Base-by-base conservation (phyloP, 441 rosid species). In the Manihot esculenta region DNA sequence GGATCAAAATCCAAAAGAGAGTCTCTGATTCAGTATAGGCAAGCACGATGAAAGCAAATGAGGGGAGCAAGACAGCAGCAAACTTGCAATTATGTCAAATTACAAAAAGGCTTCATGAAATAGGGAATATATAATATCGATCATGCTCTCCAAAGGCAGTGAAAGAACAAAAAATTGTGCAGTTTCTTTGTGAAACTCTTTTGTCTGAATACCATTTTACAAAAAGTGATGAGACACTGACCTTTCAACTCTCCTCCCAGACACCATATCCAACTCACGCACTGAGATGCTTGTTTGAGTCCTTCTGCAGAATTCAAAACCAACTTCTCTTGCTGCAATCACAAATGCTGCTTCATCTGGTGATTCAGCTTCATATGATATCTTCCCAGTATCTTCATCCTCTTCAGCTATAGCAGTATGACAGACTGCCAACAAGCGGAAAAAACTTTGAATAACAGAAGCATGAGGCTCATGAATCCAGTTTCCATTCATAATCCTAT, bases 301-400 rank as follows among this genome's bases (percentile, higher is more conserved):
- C 81, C 99, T 86, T 62, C 80, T 75, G 62, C 69, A 91, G 79
- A 93, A 93, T 79, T 89, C 94, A 78, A 95, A 95, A 66, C 98
- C 99, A 69, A 93, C 84, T 81, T 95, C 99, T 66, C 93, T 85
- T 9, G 99, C 98, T 24, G 96, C 99, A 79, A 93, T 85, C 72
- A 93, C 95, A 60, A 95, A 95, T 41, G 98, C 95, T 62, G 98
- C 93, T 84, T 95, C 99, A 66, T 95, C 98, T 15, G 99, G 99
- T 62, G 99, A 95, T 74, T 95, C 99, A 54, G 99, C 99, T 83
- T 95, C 99, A 67, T 95, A 95, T 9, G 95, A 77, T 51, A 94
- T 77, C 70, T 72, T 83, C 66, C 89, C 89, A 24, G 85, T 81
- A 69, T 76, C 90, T 85, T 89, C 97, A 78, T 89, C 93, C 72